phyloP scores from a whole-genome alignment of 2,329 filamentous ascomycete species.

The Neurospora crassa region DNA sequence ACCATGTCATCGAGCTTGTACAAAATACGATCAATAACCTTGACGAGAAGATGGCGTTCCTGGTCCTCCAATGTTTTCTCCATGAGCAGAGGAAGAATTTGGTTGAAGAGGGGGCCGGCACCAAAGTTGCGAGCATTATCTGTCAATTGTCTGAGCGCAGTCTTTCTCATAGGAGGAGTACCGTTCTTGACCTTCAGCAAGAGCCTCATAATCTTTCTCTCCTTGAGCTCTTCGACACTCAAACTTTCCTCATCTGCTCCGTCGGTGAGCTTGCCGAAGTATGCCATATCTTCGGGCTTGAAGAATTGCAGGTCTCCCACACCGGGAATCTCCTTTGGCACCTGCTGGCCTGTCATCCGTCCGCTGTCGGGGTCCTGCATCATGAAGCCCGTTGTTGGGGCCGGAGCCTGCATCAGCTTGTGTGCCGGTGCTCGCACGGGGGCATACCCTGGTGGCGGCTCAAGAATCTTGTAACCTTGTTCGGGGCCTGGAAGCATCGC shows the following conservation, averaged over 20 bases:
- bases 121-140: constrained; percentile 97
- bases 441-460: constrained; percentile 85
- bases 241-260: constrained; percentile 85
- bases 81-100: constrained; percentile 94
- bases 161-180: constrained; percentile 97
- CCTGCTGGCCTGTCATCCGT: constrained; percentile 74
- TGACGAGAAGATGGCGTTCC: constrained; percentile 94
- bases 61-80: constrained; percentile 97
- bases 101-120: constrained; percentile 88
- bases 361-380: constrained; percentile 91
- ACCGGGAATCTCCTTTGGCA: constrained; percentile 91
- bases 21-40: constrained; percentile 95
- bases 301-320: constrained; percentile 96
- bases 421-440: constrained; percentile 69
- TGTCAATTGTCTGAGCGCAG: constrained; percentile 88
- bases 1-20: constrained; percentile 98
- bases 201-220: constrained; percentile 96
- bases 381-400: constrained; percentile 81
- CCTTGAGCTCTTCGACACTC: constrained; percentile 91
- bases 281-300: constrained; percentile 97
- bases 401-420: constrained; percentile 63
- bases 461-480: constrained; percentile 87
- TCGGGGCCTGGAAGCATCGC: constrained; percentile 78
- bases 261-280: constrained; percentile 96
- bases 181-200: constrained; percentile 98